Conservation (phyloP, 2,329 filamentous ascomycete species). For the Scedosporium minutisporum region DNA sequence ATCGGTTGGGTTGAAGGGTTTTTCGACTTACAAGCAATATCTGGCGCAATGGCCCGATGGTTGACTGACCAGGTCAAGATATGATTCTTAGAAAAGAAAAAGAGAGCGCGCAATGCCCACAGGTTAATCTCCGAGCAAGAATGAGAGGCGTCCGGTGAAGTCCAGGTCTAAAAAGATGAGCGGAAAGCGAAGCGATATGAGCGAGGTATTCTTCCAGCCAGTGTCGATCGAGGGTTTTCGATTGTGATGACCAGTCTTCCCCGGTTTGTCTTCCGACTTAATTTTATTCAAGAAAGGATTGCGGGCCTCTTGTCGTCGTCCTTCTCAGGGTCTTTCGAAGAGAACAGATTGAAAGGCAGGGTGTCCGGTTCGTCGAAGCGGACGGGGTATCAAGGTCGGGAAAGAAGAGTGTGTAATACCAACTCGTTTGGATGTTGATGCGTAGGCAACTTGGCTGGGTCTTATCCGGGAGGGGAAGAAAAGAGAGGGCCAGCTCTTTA, state of each 20-base stretch:
- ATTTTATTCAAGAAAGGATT: not conserved
- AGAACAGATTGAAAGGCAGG: constrained; percentile 5
- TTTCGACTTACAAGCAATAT: constrained; percentile 5
- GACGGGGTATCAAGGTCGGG: constrained; percentile 7
- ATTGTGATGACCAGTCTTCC: not conserved
- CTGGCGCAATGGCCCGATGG: constrained; percentile 1
- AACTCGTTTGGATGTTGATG: constrained; percentile 29
- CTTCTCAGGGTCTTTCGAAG: not conserved
- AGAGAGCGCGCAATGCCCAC: not conserved
- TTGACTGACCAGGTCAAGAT: not conserved
- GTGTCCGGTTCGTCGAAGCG: constrained; percentile 3
- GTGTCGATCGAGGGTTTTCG: constrained; percentile 1
- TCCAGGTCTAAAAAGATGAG: not conserved
- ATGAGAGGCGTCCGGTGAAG: not conserved
- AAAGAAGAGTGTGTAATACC: constrained; percentile 10
- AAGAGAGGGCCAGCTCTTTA: constrained; percentile 48
- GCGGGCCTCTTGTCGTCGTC: not conserved
- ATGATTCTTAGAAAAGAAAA: not conserved
- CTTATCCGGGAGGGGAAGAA: constrained; percentile 25
- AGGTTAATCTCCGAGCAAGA: constrained; percentile 7
- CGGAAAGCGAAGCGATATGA: constrained; percentile 2
- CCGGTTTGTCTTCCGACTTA: constrained; percentile 1
- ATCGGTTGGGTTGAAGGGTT: not conserved
- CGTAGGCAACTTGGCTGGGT: constrained; percentile 22
- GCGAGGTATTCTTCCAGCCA: constrained; percentile 15